Conservation (phyloP, 306 rosid genomes). For the Luffa acutangula region DNA sequence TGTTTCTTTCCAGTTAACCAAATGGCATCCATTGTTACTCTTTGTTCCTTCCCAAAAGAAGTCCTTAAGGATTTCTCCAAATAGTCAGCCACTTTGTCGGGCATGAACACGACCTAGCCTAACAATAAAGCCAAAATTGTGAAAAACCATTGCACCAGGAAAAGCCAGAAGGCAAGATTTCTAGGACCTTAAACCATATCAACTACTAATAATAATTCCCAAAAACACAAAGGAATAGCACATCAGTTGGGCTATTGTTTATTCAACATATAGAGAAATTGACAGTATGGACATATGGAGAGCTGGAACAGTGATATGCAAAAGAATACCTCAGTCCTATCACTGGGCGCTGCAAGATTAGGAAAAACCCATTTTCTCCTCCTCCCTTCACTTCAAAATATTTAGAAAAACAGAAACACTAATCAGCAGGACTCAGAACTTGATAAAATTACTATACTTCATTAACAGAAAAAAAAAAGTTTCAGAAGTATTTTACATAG, state of each 20-base stretch:
- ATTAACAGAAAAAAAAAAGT: neutral
- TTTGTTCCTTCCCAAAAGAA: neutral
- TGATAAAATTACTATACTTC: neutral
- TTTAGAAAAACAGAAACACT: conserved; percentile 4
- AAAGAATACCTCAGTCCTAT: conserved; percentile 37
- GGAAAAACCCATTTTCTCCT: conserved; percentile 92
- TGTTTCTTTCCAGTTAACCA: neutral
- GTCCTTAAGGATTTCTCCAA: neutral
- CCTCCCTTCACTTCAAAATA: conserved; percentile 81
- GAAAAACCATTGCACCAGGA: neutral
- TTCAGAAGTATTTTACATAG: neutral
- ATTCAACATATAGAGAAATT: neutral
- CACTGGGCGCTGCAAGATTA: conserved; percentile 34
- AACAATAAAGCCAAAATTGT: neutral
- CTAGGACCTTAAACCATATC: neutral
- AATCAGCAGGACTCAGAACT: neutral
- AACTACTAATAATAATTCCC: neutral
- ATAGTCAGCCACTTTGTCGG: neutral
- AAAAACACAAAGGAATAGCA: neutral
- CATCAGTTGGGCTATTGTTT: neutral
- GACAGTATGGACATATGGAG: neutral
- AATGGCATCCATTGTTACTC: neutral
- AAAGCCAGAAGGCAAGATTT: neutral
- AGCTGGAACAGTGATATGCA: neutral
- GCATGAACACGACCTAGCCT: neutral